Base-by-base conservation (phyloP, 2,329 filamentous ascomycete genomes). In the Hypoxylon sp. region DNA sequence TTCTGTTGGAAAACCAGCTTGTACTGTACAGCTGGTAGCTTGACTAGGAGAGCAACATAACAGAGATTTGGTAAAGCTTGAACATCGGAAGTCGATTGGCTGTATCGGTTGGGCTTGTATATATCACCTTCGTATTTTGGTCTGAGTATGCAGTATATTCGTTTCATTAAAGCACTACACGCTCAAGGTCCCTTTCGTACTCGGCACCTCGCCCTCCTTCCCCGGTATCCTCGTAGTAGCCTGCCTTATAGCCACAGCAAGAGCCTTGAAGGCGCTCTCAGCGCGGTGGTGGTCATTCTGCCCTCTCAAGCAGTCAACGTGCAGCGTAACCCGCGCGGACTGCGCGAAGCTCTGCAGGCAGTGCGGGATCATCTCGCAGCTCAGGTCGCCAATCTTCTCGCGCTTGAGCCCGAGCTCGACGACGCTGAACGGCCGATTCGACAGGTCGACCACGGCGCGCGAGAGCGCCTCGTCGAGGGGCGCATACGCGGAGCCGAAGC, bases 291-390 rank as follows among this genome's bases (percentile, higher is more conserved):
- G 96, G 80, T 98, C 96, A 80, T 98, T 99, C 67, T 91, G 87
- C 54, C 96, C 96, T 68, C 93, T 87, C 60, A 97, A 80, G 80
- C 93, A 96, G 81, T 97, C 93, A 63, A 99, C 93, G 82, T 99
- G 96, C 76, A 98, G 82, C n/a, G 96, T 99, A 55, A 97, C 85
- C 24, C 93, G 90, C 2, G 93, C 93, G 8, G 89, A 92, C 82
- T 96, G 92, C 42, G 95, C 94, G 80, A 97, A 99, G 82, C 91
- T 96, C 84, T 97, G 89, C 76, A 99, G 80, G 72, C 94, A 97
- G 83, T 99, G 96, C 46, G 95, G 94, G 42, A 99, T 89, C 96
- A 99, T 99, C 85, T 99, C 95, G 73, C 89, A 92, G 82, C 91
- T 95, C 71, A 99, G 83, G 76, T 96, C 93, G 61, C 96, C 96